These are phyloP conservation scores for Pneumocystis sp. DNA, from an alignment of 1,139 yeast genomes.

Conservation along the genomic window DNA sequence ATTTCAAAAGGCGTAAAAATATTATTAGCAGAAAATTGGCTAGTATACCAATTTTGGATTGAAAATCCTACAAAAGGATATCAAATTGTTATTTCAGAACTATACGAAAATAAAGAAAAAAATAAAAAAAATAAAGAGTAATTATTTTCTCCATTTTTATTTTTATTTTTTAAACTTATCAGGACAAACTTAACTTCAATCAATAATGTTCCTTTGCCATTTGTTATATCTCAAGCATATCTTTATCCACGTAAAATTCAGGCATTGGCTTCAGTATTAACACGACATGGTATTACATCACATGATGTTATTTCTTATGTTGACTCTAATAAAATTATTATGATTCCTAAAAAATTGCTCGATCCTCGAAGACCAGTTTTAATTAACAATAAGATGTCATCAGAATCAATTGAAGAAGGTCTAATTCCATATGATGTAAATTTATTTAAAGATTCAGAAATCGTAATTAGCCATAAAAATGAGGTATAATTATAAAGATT, in stretches of 20 bases:
- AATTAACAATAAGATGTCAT: slow-evolving; percentile 39
- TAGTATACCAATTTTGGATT: slow-evolving; percentile 48
- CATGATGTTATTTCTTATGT: slow-evolving; percentile 46
- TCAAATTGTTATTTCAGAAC: slow-evolving; percentile 56
- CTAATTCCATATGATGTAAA: slow-evolving; percentile 51
- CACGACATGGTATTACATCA: slow-evolving; percentile 60
- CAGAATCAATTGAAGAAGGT: slow-evolving; percentile 46
- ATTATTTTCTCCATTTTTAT: background rate
- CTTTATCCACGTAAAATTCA: slow-evolving; percentile 43
- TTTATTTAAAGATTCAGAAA: slow-evolving; percentile 33
- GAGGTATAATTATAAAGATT: slow-evolving; percentile 1
- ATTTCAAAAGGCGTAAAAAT: slow-evolving; percentile 36
- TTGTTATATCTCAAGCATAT: slow-evolving; percentile 40
- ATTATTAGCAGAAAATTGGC: slow-evolving; percentile 71
- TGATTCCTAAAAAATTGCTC: slow-evolving; percentile 43
- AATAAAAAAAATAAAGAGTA: slow-evolving; percentile 27
- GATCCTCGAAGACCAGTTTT: slow-evolving; percentile 31
- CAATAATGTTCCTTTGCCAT: slow-evolving; percentile 30
- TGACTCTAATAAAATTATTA: slow-evolving; percentile 47
- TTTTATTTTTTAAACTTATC: background rate
- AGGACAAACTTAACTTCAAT: slow-evolving; percentile 26
- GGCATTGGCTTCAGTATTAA: slow-evolving; percentile 41
- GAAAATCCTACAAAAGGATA: slow-evolving; percentile 31
- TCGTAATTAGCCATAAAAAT: slow-evolving; percentile 30
- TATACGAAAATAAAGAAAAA: slow-evolving; percentile 50